These are phyloP conservation scores for Astragalus membranaceus DNA, from an alignment of 306 rosid species.

Conservation along the genomic window DNA sequence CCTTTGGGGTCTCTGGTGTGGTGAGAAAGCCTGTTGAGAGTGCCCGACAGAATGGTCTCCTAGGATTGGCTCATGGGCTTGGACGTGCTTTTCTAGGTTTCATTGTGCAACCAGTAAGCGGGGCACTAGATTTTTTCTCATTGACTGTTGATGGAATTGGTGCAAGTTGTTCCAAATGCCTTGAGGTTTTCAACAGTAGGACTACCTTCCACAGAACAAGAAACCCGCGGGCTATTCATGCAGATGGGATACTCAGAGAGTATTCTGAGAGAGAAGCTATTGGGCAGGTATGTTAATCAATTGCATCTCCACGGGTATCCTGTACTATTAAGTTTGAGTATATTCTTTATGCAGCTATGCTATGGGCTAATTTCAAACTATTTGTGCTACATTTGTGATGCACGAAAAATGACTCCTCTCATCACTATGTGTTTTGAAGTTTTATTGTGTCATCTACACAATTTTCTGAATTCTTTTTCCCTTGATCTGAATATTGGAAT, in stretches of 20 bases:
- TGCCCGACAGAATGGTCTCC: slow-evolving; percentile 83
- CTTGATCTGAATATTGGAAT: not conserved
- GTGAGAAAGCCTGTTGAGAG: slow-evolving; percentile 93
- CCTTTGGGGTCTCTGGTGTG: slow-evolving; percentile 92
- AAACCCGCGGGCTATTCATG: slow-evolving; percentile 75
- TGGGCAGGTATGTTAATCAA: slow-evolving; percentile 63
- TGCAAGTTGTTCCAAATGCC: slow-evolving; percentile 90
- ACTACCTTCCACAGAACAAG: slow-evolving; percentile 62
- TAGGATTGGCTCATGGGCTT: slow-evolving; percentile 89
- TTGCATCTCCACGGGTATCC: slow-evolving; percentile 1
- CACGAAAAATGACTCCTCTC: not conserved
- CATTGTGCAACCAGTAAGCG: slow-evolving; percentile 92
- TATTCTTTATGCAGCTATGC: not conserved
- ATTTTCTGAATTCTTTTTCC: not conserved
- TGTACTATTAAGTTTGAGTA: not conserved
- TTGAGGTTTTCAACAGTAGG: slow-evolving; percentile 74
- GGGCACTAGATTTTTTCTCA: slow-evolving; percentile 94
- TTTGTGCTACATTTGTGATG: not conserved
- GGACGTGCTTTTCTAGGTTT: slow-evolving; percentile 92
- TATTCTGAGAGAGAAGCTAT: slow-evolving; percentile 85
- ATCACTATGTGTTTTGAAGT: not conserved
- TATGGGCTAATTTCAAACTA: not conserved
- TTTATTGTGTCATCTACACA: not conserved
- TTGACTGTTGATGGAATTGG: slow-evolving; percentile 97
- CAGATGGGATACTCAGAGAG: slow-evolving; percentile 71